phyloP scores from a whole-genome alignment of 306 rosid genomes.

The Cicer chorassanicum region DNA sequence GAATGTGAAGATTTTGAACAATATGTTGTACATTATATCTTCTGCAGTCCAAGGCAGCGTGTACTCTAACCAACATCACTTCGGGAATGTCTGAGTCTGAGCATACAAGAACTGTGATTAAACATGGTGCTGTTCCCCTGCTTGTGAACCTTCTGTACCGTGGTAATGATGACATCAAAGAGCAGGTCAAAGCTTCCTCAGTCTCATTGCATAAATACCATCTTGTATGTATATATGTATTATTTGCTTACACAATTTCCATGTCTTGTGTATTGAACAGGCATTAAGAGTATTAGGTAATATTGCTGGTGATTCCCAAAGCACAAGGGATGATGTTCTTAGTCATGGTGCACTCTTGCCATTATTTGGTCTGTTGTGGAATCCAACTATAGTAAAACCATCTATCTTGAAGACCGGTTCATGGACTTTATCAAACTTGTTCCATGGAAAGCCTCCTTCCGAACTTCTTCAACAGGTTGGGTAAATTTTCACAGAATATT shows the following conservation, averaged over 20 bases:
- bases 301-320: background rate
- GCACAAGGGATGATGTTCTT: background rate
- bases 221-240: background rate
- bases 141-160: background rate
- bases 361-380: background rate
- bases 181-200: background rate
- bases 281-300: background rate
- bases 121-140: background rate
- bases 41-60: conserved; percentile 1
- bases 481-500: background rate
- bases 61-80: background rate
- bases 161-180: background rate
- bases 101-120: background rate
- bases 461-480: background rate
- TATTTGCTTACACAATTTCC: background rate
- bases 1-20: background rate
- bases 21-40: background rate
- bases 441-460: background rate
- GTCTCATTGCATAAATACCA: background rate
- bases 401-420: background rate
- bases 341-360: background rate
- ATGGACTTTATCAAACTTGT: background rate
- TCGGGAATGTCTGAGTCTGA: background rate
- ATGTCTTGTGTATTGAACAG: background rate
- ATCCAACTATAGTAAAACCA: background rate